Conservation (phyloP, 2,329 filamentous ascomycete species). For the Cordyceps militaris region DNA sequence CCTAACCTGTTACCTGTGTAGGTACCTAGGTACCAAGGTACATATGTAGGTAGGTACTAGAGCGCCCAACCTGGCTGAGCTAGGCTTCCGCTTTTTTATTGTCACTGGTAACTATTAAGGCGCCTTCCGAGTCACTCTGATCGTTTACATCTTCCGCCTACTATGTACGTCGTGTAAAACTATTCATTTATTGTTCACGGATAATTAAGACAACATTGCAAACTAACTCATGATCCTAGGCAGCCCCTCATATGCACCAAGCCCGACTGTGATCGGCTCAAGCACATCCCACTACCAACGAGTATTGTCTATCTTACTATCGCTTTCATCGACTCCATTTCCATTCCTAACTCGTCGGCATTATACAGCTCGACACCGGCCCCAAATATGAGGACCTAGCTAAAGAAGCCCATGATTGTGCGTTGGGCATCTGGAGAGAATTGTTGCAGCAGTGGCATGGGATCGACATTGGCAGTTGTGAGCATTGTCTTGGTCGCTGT, state of each 20-base stretch:
- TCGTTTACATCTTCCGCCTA: neutral
- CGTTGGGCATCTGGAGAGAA: slow-evolving; percentile 76
- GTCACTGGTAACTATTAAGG: neutral
- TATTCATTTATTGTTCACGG: neutral
- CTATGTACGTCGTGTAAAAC: neutral
- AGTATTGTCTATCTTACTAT: slow-evolving; percentile 3
- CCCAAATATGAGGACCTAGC: slow-evolving; percentile 33
- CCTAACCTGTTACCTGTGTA: no score
- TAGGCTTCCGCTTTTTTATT: no score
- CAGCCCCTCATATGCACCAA: slow-evolving; percentile 7
- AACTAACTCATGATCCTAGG: slow-evolving; percentile 4
- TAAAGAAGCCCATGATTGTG: slow-evolving; percentile 72
- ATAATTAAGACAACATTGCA: neutral
- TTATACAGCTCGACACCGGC: neutral
- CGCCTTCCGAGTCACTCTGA: neutral
- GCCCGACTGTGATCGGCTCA: neutral
- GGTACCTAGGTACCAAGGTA: no score
- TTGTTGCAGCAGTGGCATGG: slow-evolving; percentile 65
- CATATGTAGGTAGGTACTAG: no score
- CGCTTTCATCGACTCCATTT: neutral
- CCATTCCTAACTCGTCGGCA: neutral
- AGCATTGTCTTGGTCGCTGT: slow-evolving; percentile 72
- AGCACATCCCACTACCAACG: neutral
- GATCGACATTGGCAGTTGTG: slow-evolving; percentile 64
- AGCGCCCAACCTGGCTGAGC: no score